Base-by-base conservation (phyloP, 768 basidiomycete genomes). In the Lentinula raphanica region DNA sequence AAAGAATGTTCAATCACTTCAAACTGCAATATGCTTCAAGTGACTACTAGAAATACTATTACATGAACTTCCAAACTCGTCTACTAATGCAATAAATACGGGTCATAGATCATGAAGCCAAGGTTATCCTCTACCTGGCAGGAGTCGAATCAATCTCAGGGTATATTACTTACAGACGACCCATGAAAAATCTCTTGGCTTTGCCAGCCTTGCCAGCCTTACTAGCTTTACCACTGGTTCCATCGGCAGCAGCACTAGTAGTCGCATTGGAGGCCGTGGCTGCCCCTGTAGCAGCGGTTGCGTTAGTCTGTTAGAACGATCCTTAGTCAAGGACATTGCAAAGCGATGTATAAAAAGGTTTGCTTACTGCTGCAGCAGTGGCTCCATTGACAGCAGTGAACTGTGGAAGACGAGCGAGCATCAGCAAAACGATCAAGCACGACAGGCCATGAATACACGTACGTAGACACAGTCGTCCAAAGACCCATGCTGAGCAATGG, bases 401-500 rank as follows among this genome's bases (percentile, higher is more conserved):
- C 44, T 56, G 21, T 54, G 4, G 25, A 54, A 35, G 6, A 7
- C 2, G 28, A 42, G 15, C 40, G 9, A 12, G 28, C 2, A 5
- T 50, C 32, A 36, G 31, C 4, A 4, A 6, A 19, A 29, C 19
- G 1, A n/a, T 44, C 27, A 8, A 5, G n/a, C 12, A 6, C 28
- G 3, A 12, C 15, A 54, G 58, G 21, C 29, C 9, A 1, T 5
- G 2, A 51, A 21, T 11, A 12, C 17, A 63, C 66, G 50, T 50
- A 71, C 69, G 54, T 77, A 76, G 42, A 72, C 67, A 5, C 62
- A 65, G 58, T 78, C 76, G 65, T 76, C 74, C 4, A 76, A 60
- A n/a, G 67, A 67, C 15, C 72, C 77, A 50, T 73, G 75, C 63
- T 78, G 76, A 56, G 74, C 72, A 44, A 76, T 58, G 44, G 71